Evolutionary conservation across 73 alveolate genomes (phyloP), one percentile per base, ranked within the genome.

Genomic region (Stentor coeruleus): DNA sequence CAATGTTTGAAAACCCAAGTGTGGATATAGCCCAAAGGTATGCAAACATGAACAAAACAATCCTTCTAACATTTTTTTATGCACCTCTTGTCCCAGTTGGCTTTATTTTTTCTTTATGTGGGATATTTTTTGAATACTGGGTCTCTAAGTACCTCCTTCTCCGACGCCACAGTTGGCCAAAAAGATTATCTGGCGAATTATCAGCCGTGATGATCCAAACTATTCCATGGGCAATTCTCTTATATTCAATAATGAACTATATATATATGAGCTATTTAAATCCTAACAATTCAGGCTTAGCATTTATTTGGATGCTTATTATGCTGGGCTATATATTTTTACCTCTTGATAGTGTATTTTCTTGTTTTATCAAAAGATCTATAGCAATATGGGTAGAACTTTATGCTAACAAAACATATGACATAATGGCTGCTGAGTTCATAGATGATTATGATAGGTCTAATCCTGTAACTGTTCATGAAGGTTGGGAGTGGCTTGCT

Each of bases 121-220:
- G 81, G 39, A 38, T 75, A 6, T 31, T 75, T 75, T 40, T 75
- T n/a, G 72, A 75, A 38, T 75, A 75, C 72, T 75, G 83, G 72
- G 66, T 40, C 14, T 14, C 14, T 38, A 75, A 75, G 39, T 75
- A 49, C 20, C 66, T 49, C 28, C 66, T 49, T 49, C 66, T 49
- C 20, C 66, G 66, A 49, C 6, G 72, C 26, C 72, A 75, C 38
- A 20, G 83, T 40, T 14, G 72, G 58, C 83, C 83, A 0, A 37
- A 14, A 1, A 75, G 38, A 33, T 66, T 75, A 36, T 75, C 83
- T n/a, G 83, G 72, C 6, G 59, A 39, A 6, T 39, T 75, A 14
- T 20, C 79, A 1, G 33, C 14, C 49, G 35, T 38, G 81, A 75
- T 75, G 83, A 35, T 40, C n/a, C 15, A 40, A 36, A 14, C 39